These are phyloP conservation scores for Erythrophleum fordii DNA, from an alignment of 306 rosid genomes.

Conservation along the genomic window DNA sequence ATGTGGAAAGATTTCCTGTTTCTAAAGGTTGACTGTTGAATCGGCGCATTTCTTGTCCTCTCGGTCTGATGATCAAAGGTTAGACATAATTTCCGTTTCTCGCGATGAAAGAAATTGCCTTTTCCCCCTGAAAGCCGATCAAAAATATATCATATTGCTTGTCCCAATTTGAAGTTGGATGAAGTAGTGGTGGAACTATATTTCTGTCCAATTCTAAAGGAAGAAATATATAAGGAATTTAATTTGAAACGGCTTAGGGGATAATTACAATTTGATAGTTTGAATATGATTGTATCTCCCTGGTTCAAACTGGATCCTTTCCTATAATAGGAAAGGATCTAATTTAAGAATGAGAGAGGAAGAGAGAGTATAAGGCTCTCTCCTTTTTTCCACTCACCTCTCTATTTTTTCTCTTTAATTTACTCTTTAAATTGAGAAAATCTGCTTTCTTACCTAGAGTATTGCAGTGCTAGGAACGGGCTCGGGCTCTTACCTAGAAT, in stretches of 20 bases:
- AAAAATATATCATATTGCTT: background rate
- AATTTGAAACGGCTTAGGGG: background rate
- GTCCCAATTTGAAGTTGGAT: background rate
- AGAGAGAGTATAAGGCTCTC: no score
- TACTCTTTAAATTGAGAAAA: no score
- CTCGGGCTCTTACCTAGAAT: no score
- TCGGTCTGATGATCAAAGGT: background rate
- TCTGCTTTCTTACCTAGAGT: no score
- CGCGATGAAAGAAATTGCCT: background rate
- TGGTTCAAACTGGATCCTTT: background rate
- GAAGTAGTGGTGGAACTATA: background rate
- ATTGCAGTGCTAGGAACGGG: no score
- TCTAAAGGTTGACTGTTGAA: background rate
- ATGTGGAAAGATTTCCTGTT: slow-evolving; percentile 1
- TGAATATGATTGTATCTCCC: background rate
- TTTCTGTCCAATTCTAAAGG: background rate
- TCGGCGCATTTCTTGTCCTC: background rate
- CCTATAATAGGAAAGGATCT: background rate
- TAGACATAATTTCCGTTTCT: background rate
- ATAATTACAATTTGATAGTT: no score
- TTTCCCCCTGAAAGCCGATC: background rate
- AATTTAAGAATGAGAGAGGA: no score
- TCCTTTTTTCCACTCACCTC: no score
- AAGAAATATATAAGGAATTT: no score
- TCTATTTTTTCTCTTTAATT: no score